Evolutionary conservation across 1,284 basidiomycete species (phyloP).

Genomic region (Austroboletus rostrupii): DNA sequence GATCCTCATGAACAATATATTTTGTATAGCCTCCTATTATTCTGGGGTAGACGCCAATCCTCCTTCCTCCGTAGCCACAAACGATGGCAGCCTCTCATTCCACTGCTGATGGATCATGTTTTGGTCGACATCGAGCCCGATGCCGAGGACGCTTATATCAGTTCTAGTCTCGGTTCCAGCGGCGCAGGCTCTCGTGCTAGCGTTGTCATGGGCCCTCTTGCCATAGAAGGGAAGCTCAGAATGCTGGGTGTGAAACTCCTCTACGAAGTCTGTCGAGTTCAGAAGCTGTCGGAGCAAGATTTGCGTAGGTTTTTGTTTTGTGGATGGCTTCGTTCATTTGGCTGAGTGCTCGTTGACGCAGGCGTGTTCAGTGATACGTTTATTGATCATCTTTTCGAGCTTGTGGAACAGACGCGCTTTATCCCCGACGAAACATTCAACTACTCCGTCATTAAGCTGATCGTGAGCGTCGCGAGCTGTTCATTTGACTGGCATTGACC

Average conservation of each 20-base stretch:
- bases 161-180: conserved; percentile 29
- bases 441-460: conserved; percentile 89
- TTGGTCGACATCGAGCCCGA: conserved; percentile 67
- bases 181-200: conserved; percentile 36
- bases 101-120: conserved; percentile 77
- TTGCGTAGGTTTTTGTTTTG: conserved; percentile 50
- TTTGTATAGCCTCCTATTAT: conserved; percentile 73
- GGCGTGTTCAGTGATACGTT: conserved; percentile 80
- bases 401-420: conserved; percentile 88
- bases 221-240: conserved; percentile 79
- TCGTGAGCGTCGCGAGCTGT: conserved; percentile 50
- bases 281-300: conserved; percentile 74
- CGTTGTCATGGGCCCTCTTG: conserved; percentile 47
- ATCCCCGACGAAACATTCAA: conserved; percentile 91
- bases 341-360: conserved; percentile 29
- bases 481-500: conserved; percentile 1
- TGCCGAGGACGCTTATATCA: conserved; percentile 56
- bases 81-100: conserved; percentile 79
- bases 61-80: conserved; percentile 75
- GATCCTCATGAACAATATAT: conserved; percentile 85
- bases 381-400: conserved; percentile 87
- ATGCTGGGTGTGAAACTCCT: conserved; percentile 71
- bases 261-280: conserved; percentile 89
- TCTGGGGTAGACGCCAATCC: conserved; percentile 67
- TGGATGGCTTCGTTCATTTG: background rate